Base-by-base conservation (phyloP, 1,284 basidiomycete species). In the Taiwanofungus camphoratus region DNA sequence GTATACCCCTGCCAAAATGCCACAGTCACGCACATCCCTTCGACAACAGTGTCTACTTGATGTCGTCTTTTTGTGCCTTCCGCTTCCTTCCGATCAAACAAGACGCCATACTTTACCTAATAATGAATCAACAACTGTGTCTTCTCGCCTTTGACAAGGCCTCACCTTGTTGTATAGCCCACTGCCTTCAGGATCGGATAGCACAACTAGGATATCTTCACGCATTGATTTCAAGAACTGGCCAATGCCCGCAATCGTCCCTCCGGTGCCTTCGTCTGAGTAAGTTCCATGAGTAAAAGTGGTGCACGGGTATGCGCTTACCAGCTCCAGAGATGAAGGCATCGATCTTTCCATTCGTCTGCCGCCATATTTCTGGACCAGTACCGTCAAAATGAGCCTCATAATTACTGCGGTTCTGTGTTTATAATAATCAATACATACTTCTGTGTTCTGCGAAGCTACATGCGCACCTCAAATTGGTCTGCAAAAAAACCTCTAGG, bases 261-360 rank as follows among this genome's bases (percentile, higher is more conserved):
- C 96, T 4, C 96, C 96, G 0, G 95, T 99, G 12, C 92, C 88
- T 80, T 45, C 2, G 15, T 12, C 8, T 9, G 5, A n/a, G 12
- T 26, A 29, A 9, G 8, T 9, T 8, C 26, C 26, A 29, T 29
- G 26, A 29, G 8, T 29, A 9, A 9, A 29, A 9, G 8, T 9
- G n/a, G 9, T 9, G 9, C 8, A 8, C n/a, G 26, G n/a, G 9
- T 29, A n/a, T 16, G 9, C 8, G 18, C 60, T 39, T 46, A 76
- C 92, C 92, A 47, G 94, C 93, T 1, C 96, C 96, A n/a, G 87
- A 82, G 21, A 99, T 86, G 58, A 98, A 98, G 2, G 87, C 92
- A 56, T 89, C 77, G 1, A 97, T 54, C 18, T 69, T 66, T 1
- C 93, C 93, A 51, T 82, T 85, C 0, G 91, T 93, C 60, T 99